Base-by-base conservation (phyloP, 2,329 filamentous ascomycete species). In the Neopestalotiopsis sp. region DNA sequence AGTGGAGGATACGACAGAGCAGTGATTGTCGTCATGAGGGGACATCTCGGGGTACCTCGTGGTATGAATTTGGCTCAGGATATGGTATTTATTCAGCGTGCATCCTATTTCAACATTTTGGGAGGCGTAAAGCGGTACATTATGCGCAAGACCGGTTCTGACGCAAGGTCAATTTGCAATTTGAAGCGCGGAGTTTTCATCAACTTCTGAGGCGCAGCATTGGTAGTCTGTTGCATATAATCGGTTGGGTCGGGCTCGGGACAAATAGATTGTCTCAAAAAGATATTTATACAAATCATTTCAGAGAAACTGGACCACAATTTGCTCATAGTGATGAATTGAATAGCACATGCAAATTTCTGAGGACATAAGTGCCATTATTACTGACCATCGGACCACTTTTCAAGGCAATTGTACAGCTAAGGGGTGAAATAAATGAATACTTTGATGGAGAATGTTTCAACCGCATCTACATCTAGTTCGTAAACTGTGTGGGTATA, bases 1-100 rank as follows among this genome's bases (percentile, higher is more conserved):
- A 0, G 93, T 97, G 7, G 92, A 94, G 80, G 86, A 88, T 72
- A 87, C 85, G 17, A 86, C 83, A 1, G 77, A 62, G 30, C 17
- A 28, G 17, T 28, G 24, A 9, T 30, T 7, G 28, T 17, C 32
- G 30, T 62, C 10, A 7, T 40, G 20, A 32, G 59, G 12, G 30
- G 30, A 32, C 20, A 65, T 45, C 10, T 28, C 30, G 34, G 17
- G 28, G 24, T 13, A 57, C 20, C 17, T 49, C 63, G 38, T 49
- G n/a, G 38, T 34, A 40, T 12, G 20, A 30, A 45, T 6, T 42
- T 30, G 34, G 52, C 64, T 38, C 17, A 12, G 40, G 28, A 40
- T 14, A n/a, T 20, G 7, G 17, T 3, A 62, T 62, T 59, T 59
- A 59, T 59, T 30, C 30, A 30, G 57, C 30, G 30, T 38, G 32